Evolutionary conservation across 108 stramenopile species (phyloP).

Genomic region (Nitzschia sp.): DNA sequence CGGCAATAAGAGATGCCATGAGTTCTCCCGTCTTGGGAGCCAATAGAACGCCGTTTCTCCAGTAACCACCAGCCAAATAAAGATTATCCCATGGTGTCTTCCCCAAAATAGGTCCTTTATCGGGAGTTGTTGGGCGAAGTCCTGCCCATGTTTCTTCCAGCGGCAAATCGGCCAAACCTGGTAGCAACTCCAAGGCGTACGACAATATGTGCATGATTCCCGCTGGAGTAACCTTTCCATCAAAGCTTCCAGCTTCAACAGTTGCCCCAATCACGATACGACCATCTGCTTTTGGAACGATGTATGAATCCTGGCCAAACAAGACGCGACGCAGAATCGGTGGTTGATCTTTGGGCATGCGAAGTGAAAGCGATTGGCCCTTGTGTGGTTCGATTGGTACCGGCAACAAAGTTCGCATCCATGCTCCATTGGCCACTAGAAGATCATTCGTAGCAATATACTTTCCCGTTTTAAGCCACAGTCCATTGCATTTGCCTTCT

Average conservation of each 20-base stretch:
- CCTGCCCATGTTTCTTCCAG: constrained; percentile 94
- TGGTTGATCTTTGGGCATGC: constrained; percentile 65
- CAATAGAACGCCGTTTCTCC: constrained; percentile 93
- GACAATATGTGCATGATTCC: constrained; percentile 78
- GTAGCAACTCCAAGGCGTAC: constrained; percentile 71
- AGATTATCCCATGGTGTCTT: constrained; percentile 81
- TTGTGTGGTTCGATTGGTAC: constrained; percentile 91
- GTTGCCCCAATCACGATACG: constrained; percentile 90
- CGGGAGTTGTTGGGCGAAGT: constrained; percentile 90
- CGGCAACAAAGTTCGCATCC: constrained; percentile 92
- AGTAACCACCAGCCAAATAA: constrained; percentile 91
- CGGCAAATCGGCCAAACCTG: constrained; percentile 71
- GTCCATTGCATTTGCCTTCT: constrained; percentile 49
- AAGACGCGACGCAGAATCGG: constrained; percentile 76
- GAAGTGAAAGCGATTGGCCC: constrained; percentile 86
- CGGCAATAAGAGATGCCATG: constrained; percentile 45
- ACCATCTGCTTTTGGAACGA: constrained; percentile 94
- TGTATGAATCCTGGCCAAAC: constrained; percentile 92
- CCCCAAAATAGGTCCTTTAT: constrained; percentile 90
- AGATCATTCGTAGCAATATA: constrained; percentile 51
- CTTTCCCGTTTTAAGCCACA: constrained; percentile 63
- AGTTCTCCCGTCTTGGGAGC: constrained; percentile 88
- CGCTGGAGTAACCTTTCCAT: constrained; percentile 75
- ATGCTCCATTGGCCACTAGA: constrained; percentile 88
- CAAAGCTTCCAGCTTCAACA: constrained; percentile 83